Base-by-base conservation (phyloP, 768 basidiomycete species). In the Auriculariales sp. region DNA sequence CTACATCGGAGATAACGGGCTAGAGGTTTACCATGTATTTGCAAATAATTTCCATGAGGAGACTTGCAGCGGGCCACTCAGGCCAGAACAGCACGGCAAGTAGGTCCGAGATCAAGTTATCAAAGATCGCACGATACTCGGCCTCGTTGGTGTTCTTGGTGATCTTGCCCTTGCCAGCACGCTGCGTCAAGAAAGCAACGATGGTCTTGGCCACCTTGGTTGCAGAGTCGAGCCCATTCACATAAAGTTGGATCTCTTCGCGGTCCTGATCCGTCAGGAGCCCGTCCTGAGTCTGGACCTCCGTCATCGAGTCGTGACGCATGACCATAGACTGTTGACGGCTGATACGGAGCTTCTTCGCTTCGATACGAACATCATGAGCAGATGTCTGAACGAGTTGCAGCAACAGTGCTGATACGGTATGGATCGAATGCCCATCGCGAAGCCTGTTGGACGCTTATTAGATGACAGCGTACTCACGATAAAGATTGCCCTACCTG, bases 371-470 rank as follows among this genome's bases (percentile, higher is more conserved):
- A n/a, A 94, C 79, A 55, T 90, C 88, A 54, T 89, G 83, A 0
- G 89, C 82, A 3, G 90, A 93, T 0, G 91, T 94, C 60, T 99
- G 95, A 1, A 98, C 83, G n/a, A 99, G 81, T 56, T 98, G 93
- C 17, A 99, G 71, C 9, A 99, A 71, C 4, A 99, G 70, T 0
- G 94, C 94, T 2, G 91, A 93, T 11, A 93, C 84, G 2, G 91
- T 95, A 46, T 93, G 81, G 48, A 99, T 97, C 0, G 91, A 83
- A 6, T 79, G 78, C 0, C 93, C 93, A 59, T 94, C 88, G 9
- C 90, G 78, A 17, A 98, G 68, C 28, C 94, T 97, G 56, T n/a
- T 46, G 5, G 24, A 6, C 24, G 3, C 25, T 49, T n/a, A n/a
- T n/a, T n/a, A 31, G 46, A 4, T 34, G 15, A 34, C 29, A 11